These are phyloP conservation scores for Fomitopsis palustris DNA, from an alignment of 1,284 basidiomycete genomes.

Conservation along the genomic window DNA sequence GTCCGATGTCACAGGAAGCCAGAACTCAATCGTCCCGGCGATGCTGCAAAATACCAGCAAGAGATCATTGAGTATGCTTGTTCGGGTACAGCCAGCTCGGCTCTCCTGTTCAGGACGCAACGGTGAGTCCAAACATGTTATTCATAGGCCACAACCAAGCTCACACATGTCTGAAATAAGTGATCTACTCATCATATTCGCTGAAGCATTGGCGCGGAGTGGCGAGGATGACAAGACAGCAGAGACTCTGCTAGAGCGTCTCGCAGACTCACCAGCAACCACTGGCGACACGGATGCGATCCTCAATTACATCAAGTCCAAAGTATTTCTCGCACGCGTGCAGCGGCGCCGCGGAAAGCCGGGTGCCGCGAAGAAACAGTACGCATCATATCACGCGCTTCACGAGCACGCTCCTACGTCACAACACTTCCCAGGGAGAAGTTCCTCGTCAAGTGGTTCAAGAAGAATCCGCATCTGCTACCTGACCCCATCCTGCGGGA, in stretches of 20 bases:
- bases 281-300: not conserved
- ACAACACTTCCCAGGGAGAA: conserved; percentile 3
- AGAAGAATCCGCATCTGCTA: conserved; percentile 15
- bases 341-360: not conserved
- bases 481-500: conserved; percentile 4
- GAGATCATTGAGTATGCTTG: conserved; percentile 1
- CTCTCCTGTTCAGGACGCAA: not conserved
- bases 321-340: not conserved
- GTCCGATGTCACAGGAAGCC: conserved; percentile 8
- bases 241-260: not conserved
- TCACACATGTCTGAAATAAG: not conserved
- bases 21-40: conserved; percentile 11
- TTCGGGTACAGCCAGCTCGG: not conserved
- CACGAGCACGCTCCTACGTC: too few relatives aligned
- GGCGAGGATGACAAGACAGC: conserved; percentile 2
- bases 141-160: not conserved
- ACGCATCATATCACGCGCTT: not conserved
- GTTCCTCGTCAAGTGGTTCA: conserved; percentile 16
- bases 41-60: conserved; percentile 9
- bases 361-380: conserved; percentile 5
- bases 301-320: not conserved
- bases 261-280: not conserved
- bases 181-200: not conserved
- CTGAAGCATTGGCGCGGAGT: conserved; percentile 1
- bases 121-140: not conserved